phyloP scores from a whole-genome alignment of 768 basidiomycete genomes.

The Russula vinacea region DNA sequence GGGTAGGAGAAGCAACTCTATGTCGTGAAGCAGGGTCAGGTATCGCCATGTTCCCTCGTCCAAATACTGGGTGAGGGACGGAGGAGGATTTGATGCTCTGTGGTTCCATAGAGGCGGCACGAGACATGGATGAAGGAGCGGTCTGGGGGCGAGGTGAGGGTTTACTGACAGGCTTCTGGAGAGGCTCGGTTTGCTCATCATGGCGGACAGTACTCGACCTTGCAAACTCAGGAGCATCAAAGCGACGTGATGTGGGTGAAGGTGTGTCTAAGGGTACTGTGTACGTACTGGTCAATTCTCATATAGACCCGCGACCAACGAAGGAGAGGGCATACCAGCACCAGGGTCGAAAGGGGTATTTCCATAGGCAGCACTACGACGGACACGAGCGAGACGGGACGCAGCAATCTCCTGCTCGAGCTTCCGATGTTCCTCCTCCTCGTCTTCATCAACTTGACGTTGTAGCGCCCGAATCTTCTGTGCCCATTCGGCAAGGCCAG shows the following conservation, averaged over 20 bases:
- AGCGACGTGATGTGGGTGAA: conserved; percentile 2
- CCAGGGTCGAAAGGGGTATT: conserved; percentile 41
- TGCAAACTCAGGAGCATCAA: background rate
- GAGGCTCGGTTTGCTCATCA: conserved; percentile 13
- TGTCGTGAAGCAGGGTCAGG: conserved; percentile 54
- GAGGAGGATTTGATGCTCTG: conserved; percentile 43
- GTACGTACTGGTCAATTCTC: conserved; percentile 13
- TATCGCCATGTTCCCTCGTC: conserved; percentile 70
- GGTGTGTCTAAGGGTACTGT: background rate
- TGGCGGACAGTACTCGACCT: background rate
- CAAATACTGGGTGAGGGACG: conserved; percentile 72
- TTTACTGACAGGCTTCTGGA: conserved; percentile 20
- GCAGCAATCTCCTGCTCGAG: conserved; percentile 56
- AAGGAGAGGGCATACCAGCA: conserved; percentile 17
- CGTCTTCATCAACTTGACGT: conserved; percentile 76
- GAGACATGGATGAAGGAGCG: conserved; percentile 50
- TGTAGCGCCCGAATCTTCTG: conserved; percentile 77
- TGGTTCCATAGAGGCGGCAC: conserved; percentile 77
- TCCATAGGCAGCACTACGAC: conserved; percentile 43
- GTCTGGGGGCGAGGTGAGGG: conserved; percentile 3
- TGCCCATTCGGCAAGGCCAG: conserved; percentile 77
- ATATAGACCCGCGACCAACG: conserved; percentile 1
- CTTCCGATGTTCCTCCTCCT: conserved; percentile 69
- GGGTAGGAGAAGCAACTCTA: conserved; percentile 8
- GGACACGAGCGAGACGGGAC: conserved; percentile 46